A percentile compares a stretch with the other conserved stretches of the same genome.
These are phyloP conservation scores for Annulohypoxylon moriforme DNA, from an alignment of 495 filamentous ascomycete species.

Conservation along the genomic window DNA sequence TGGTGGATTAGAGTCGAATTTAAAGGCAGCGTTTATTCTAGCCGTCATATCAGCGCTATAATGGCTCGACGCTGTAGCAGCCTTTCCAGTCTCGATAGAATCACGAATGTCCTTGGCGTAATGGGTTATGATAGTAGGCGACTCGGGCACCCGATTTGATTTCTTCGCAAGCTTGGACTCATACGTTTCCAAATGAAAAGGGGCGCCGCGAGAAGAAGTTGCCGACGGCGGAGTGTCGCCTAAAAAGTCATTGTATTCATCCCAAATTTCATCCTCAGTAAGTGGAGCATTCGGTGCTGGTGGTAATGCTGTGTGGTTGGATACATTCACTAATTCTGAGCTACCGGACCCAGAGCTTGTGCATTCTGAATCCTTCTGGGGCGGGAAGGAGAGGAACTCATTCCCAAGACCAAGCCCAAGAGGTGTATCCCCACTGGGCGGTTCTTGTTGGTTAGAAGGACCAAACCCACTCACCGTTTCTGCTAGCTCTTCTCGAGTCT, in stretches of 20 bases:
- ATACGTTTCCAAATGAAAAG: conserved; percentile 59
- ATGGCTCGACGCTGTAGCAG: conserved; percentile 52
- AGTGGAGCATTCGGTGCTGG: conserved; percentile 67
- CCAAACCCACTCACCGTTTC: conserved; percentile 29
- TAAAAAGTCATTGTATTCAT: conserved; percentile 91
- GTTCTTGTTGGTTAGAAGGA: conserved; percentile 41
- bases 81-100: conserved; percentile 44
- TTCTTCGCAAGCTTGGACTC: conserved; percentile 45
- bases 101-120: conserved; percentile 48
- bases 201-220: conserved; percentile 56
- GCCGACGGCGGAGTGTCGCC: conserved; percentile 73
- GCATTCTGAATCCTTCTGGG: conserved; percentile 73
- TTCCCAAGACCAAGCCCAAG: conserved; percentile 29
- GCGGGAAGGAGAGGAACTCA: conserved; percentile 79
- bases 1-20: conserved; percentile 50
- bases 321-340: conserved; percentile 62
- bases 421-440: conserved; percentile 33
- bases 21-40: conserved; percentile 57
- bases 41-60: conserved; percentile 62
- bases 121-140: conserved; percentile 51
- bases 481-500: conserved; percentile 44
- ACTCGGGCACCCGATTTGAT: conserved; percentile 53
- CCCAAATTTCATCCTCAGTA: conserved; percentile 91
- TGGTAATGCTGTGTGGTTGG: conserved; percentile 69
- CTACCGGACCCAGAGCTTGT: conserved; percentile 70